Base-by-base conservation (phyloP, 2,329 filamentous ascomycete species). In the Phaeophleospora eucalypticola region DNA sequence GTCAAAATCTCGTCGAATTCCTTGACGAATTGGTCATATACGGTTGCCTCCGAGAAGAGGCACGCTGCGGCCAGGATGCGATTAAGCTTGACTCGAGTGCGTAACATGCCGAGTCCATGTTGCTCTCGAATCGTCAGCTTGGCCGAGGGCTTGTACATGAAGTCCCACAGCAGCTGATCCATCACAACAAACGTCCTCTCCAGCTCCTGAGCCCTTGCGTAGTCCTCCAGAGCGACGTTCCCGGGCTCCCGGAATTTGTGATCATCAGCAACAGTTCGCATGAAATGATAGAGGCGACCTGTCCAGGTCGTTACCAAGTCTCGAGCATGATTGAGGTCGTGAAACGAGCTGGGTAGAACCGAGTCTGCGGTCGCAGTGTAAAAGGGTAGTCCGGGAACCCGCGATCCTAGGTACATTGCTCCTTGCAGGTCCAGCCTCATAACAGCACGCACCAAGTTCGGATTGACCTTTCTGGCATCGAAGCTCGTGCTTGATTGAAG, bases 381-480 rank as follows among this genome's bases (percentile, higher is more conserved):
- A 46, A 58, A 61, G 9, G 60, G 47, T 9, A 64, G 48, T n/a
- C 61, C 57, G 27, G 62, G 62, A 1, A 60, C 46, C n/a, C 60
- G 46, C 14, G 51, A 51, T 20, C 49, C 57, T 2, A 63, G 40
- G 44, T 58, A 63, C 45, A 60, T 49, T 2, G 60, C 57, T 4
- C 59, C 56, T 45, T 65, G 60, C 2, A 64, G 40, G 38, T 65
- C 62, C 34, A 64, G 53, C n/a, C 62, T 48, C 53, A 62, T 60
- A n/a, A 65, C 48, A 3, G 61, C 53, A 9, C 54, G 52, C 2
- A 64, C 52, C 6, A 65, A 50, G 21, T 52, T 54, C 8, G 54
- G 56, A 18, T 64, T 59, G 33, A 63, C 49, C 41, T 54, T 60
- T n/a, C 56, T 43, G 3, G 51, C 46, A 35, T 60, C 54, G 18